phyloP scores from a whole-genome alignment of 2,329 filamentous ascomycete genomes.

The Alternaria tenuissima region DNA sequence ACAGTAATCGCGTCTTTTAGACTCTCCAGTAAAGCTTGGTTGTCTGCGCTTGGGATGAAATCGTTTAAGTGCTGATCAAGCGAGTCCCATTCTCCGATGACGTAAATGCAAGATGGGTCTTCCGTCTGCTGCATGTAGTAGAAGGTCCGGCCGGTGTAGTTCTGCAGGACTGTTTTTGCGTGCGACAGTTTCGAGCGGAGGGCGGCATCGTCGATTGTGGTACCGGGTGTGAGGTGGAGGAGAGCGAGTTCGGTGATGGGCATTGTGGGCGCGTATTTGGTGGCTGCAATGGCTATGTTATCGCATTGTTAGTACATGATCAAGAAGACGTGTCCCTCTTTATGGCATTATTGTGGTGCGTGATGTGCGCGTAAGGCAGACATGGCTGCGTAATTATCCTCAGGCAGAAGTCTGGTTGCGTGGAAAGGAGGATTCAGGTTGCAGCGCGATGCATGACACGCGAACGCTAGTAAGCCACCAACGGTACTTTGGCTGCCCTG shows the following conservation, averaged over 20 bases:
- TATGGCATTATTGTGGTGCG: background rate
- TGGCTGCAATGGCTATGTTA: background rate
- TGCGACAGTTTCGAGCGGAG: constrained; percentile 44
- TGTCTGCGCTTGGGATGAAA: constrained; percentile 55
- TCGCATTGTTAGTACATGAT: background rate
- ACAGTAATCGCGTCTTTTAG: constrained; percentile 52
- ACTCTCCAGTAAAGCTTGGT: constrained; percentile 51
- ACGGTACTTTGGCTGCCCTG: background rate
- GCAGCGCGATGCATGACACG: background rate
- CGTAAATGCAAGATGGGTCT: constrained; percentile 53
- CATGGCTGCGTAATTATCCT: background rate
- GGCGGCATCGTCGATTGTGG: constrained; percentile 24
- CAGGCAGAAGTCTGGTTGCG: constrained; percentile 4
- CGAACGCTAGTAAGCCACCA: background rate
- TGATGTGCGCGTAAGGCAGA: background rate
- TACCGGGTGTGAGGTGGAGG: constrained; percentile 46
- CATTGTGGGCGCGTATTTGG: constrained; percentile 35
- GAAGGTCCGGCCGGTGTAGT: constrained; percentile 49
- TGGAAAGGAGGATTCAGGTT: background rate
- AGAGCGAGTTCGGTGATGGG: constrained; percentile 58
- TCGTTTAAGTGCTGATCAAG: constrained; percentile 52
- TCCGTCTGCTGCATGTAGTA: constrained; percentile 56
- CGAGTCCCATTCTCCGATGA: constrained; percentile 58
- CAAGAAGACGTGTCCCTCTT: background rate
- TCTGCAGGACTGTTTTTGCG: constrained; percentile 51